A percentile compares a stretch with the other conserved stretches of the same genome.
phyloP scores from a whole-genome alignment of 78 protist genomes.

The Neovahlkampfia damariscottae region DNA sequence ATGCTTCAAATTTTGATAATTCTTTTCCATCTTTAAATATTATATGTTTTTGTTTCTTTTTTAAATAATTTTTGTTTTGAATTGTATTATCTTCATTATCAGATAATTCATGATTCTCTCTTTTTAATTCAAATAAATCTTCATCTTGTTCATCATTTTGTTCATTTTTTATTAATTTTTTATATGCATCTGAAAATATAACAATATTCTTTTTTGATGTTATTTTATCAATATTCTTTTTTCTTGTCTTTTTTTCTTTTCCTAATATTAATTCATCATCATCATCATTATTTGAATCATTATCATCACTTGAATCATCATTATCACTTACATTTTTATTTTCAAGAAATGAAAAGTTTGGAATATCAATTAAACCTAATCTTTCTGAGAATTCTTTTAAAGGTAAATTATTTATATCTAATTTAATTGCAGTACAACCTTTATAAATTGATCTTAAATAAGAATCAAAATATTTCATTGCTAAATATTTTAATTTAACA shows the following conservation, averaged over 20 bases:
- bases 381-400: background rate
- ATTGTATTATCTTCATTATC: background rate
- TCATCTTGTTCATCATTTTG: background rate
- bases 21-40: background rate
- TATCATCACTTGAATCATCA: background rate
- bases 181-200: background rate
- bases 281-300: background rate
- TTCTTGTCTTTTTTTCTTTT: background rate
- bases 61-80: background rate
- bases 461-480: background rate
- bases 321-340: background rate
- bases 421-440: background rate
- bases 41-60: background rate
- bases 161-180: background rate
- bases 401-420: background rate
- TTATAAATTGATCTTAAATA: background rate
- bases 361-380: background rate
- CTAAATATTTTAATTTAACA: background rate
- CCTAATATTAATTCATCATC: background rate
- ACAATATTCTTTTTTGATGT: background rate
- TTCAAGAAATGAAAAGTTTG: background rate
- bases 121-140: background rate
- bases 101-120: background rate
- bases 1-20: background rate
- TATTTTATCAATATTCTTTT: background rate